phyloP scores from a whole-genome alignment of 257 asterid species.

The Solanum rostratum region DNA sequence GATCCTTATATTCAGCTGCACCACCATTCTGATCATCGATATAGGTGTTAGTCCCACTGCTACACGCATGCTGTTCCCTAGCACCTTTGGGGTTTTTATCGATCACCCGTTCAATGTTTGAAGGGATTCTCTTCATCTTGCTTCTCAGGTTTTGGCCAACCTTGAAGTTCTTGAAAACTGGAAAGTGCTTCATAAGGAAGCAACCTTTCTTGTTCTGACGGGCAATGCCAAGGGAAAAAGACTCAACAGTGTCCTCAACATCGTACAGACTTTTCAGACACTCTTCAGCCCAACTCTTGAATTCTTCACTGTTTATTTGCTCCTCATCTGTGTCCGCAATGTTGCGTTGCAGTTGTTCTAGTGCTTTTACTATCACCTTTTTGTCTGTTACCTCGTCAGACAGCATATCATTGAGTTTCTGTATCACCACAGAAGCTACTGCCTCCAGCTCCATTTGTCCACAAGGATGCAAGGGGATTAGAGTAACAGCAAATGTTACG shows the following conservation, averaged over 20 bases:
- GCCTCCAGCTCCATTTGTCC: slow-evolving; percentile 12
- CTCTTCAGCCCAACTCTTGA: not conserved
- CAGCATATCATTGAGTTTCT: slow-evolving; percentile 13
- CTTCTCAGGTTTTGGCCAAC: slow-evolving; percentile 7
- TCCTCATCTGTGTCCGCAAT: not conserved
- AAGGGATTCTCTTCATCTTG: slow-evolving; percentile 3
- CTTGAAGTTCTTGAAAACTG: slow-evolving; percentile 6
- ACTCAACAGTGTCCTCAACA: slow-evolving; percentile 25
- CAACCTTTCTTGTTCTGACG: slow-evolving; percentile 1
- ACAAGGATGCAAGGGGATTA: not conserved
- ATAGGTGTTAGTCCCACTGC: not conserved
- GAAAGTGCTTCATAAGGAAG: slow-evolving; percentile 8
- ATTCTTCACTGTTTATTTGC: not conserved
- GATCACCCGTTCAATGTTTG: not conserved
- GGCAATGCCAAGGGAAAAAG: slow-evolving; percentile 1
- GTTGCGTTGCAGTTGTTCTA: not conserved
- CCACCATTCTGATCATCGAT: not conserved
- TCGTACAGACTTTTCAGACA: slow-evolving; percentile 8
- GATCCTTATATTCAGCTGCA: not conserved
- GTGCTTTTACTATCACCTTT: not conserved
- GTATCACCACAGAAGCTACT: slow-evolving; percentile 12
- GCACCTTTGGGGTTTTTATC: not conserved
- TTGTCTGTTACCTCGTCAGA: not conserved
- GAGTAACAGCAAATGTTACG: not conserved
- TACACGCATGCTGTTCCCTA: not conserved